Evolutionary conservation across 1,139 yeast genomes (phyloP).

Genomic region (Saccharomycopsis phalli): DNA sequence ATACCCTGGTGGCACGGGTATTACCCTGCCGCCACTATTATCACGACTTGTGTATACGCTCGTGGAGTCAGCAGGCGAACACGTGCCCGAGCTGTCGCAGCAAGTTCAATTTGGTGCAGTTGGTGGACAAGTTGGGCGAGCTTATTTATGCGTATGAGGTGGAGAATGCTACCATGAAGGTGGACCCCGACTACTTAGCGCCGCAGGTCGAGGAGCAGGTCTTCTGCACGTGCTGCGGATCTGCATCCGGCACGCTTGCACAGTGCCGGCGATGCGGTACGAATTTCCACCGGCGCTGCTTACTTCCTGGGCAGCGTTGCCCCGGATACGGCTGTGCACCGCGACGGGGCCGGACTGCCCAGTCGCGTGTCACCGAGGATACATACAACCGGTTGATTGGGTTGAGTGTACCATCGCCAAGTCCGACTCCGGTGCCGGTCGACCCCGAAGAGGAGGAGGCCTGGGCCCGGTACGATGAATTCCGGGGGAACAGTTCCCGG

Average conservation of each 20-base stretch:
- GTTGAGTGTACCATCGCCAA: neutral
- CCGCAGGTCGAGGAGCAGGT: constrained; percentile 5
- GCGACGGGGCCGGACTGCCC: constrained; percentile 7
- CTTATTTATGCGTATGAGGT: constrained; percentile 13
- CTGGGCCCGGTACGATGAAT: constrained; percentile 16
- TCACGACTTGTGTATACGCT: constrained; percentile 38
- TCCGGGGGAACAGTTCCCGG: constrained; percentile 6
- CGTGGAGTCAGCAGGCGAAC: constrained; percentile 43
- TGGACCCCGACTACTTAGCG: constrained; percentile 25
- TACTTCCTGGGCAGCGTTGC: constrained; percentile 25
- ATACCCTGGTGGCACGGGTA: constrained; percentile 30
- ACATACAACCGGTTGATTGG: constrained; percentile 12
- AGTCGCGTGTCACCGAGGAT: constrained; percentile 9
- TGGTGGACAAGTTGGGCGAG: constrained; percentile 11
- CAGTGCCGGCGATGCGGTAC: constrained; percentile 23
- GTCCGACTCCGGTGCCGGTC: neutral
- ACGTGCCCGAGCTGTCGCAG: constrained; percentile 46
- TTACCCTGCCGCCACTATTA: constrained; percentile 36
- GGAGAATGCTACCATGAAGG: constrained; percentile 22
- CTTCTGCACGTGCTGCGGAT: constrained; percentile 21
- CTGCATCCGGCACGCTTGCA: constrained; percentile 20
- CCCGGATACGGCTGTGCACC: constrained; percentile 16
- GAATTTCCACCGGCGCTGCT: constrained; percentile 23
- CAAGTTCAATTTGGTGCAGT: constrained; percentile 14
- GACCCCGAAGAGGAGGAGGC: constrained; percentile 16